Base-by-base conservation (phyloP, 371 early-diverging fungal species). In the Nematocida sp. region DNA sequence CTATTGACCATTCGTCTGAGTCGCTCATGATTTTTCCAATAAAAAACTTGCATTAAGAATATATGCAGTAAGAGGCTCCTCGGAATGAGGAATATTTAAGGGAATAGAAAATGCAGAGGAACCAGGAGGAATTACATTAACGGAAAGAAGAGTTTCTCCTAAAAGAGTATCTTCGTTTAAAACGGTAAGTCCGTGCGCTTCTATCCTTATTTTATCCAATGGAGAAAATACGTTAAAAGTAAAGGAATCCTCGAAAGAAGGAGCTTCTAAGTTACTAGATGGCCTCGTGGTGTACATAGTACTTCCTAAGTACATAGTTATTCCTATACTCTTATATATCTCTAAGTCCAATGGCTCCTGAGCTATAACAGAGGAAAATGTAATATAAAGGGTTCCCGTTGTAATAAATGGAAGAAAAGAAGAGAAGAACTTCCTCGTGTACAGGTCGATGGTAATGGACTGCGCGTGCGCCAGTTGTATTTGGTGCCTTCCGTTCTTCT, bases 391-490 rank as follows among this genome's bases (percentile, higher is more conserved):
- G 2, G 49, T 33, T 18, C 75, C 75, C 7, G 20, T 13, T 13
- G 57, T n/a, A n/a, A 71, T 55, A 18, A 26, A 4, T 2, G 16
- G 45, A 1, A 18, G 0, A n/a, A 60, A 39, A 23, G n/a, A 26
- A 4, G 40, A 36, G 53, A 30, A 39, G 32, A 63, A 63, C 45
- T 51, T 49, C 39, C 75, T 49, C 60, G 57, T 71, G 61, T 71
- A 42, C 18, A 71, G 59, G 40, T 71, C 75, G 13, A 71, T 61
- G 18, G 59, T 60, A 53, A 71, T 59, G 4, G 59, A 28, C 47
- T 71, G 75, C 16, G 40, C 55, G 61, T 71, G 61, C 1, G 75
- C 40, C 9, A 71, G 75, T 28, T 71, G 57, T 33, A 71, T 71
- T 49, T 71, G 60, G 45, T 71, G 75, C 30, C 75, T 60, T 1